phyloP scores from a whole-genome alignment of 202 grass and related monocot species.

The Brachypodium distachyon region DNA sequence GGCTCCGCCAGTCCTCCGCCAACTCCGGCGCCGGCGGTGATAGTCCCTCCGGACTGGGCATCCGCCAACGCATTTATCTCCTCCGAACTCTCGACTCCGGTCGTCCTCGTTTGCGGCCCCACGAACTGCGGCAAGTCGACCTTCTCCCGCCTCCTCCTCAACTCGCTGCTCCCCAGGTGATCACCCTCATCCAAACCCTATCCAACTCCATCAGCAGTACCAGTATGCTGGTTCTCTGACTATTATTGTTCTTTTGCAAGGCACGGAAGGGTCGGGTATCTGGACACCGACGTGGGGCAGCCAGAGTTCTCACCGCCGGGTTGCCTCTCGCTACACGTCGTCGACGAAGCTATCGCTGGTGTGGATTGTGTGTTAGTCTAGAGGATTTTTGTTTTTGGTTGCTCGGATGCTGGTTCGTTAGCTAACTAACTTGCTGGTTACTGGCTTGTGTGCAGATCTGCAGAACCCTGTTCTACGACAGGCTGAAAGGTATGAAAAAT shows the following conservation, averaged over 20 bases:
- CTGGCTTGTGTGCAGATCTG: conserved; percentile 51
- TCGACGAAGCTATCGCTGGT: conserved; percentile 54
- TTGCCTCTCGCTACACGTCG: conserved; percentile 58
- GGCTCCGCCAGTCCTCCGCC: not conserved
- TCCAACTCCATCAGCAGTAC: not conserved
- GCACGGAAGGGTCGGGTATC: conserved; percentile 50
- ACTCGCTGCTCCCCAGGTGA: conserved; percentile 66
- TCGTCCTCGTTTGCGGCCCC: conserved; percentile 60
- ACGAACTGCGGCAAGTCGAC: conserved; percentile 96
- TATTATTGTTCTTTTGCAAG: conserved; percentile 15
- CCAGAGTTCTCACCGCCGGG: conserved; percentile 77
- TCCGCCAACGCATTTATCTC: not conserved
- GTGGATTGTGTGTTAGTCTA: not conserved
- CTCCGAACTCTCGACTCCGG: conserved; percentile 11
- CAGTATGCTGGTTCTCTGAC: not conserved
- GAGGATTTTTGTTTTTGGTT: not conserved
- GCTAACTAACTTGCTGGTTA: not conserved
- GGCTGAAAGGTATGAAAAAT: conserved; percentile 40
- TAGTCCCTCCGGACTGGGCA: conserved; percentile 52
- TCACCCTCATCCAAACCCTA: not conserved
- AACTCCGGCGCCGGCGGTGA: conserved; percentile 1
- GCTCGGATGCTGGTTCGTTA: not conserved
- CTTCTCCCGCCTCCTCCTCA: conserved; percentile 85
- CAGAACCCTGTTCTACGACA: conserved; percentile 37
- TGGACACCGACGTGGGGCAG: conserved; percentile 88